Percentiles rank a stretch among this genome's conserved stretches.
Conservation (phyloP, 495 filamentous ascomycete genomes). For the Tuber aestivum region DNA sequence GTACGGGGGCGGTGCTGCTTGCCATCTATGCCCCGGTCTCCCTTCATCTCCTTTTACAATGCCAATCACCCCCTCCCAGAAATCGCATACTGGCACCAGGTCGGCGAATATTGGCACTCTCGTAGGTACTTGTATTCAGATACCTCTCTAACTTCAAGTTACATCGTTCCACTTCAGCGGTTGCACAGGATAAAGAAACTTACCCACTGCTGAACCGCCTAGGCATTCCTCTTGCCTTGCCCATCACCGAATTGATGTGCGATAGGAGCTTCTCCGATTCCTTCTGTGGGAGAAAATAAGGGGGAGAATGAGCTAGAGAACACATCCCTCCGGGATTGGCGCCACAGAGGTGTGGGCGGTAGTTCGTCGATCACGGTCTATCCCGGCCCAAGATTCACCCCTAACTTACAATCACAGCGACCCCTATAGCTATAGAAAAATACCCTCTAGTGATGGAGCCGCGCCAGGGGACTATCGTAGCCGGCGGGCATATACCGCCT, state of each 20-base stretch:
- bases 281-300: neutral
- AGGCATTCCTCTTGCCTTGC: neutral
- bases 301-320: neutral
- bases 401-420: neutral
- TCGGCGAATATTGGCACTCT: neutral
- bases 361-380: neutral
- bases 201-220: neutral
- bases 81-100: neutral
- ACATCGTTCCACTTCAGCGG: neutral
- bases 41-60: neutral
- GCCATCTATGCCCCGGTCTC: neutral
- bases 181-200: neutral
- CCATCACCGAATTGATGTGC: neutral
- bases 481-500: neutral
- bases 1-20: neutral
- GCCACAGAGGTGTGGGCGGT: neutral
- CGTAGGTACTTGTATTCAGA: neutral
- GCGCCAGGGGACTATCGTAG: neutral
- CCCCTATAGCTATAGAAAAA: neutral
- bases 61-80: neutral
- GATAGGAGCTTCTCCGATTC: neutral
- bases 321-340: neutral
- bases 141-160: neutral
- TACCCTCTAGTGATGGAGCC: neutral
- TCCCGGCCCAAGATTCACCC: neutral